Evolutionary conservation across 2,329 filamentous ascomycete species (phyloP).

Genomic region (Chaetomiaceae sp.): DNA sequence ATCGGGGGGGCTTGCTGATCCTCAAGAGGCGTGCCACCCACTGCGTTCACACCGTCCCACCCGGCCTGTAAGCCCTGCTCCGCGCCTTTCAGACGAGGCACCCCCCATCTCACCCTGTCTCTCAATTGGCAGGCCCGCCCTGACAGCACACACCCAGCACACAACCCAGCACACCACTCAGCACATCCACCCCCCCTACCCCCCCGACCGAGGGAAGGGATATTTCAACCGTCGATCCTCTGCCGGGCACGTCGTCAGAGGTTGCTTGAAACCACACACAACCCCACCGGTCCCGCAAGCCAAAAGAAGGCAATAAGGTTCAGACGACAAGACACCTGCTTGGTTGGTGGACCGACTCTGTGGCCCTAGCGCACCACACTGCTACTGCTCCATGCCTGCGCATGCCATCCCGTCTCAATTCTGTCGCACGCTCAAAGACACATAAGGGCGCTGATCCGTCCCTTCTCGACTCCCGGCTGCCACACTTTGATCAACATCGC

Average conservation of each 20-base stretch:
- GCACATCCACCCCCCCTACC: background rate
- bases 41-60: slow-evolving; percentile 18
- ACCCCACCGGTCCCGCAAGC: slow-evolving; percentile 36
- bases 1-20: slow-evolving; percentile 6
- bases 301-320: slow-evolving; percentile 39
- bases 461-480: slow-evolving; percentile 24
- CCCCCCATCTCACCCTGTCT: slow-evolving; percentile 1
- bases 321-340: slow-evolving; percentile 36
- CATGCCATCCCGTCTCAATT: slow-evolving; percentile 25
- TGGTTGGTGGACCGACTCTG: slow-evolving; percentile 36
- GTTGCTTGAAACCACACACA: slow-evolving; percentile 29
- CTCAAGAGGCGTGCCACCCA: slow-evolving; percentile 7
- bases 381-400: slow-evolving; percentile 23
- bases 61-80: slow-evolving; percentile 18
- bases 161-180: too few species aligned
- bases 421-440: slow-evolving; percentile 41
- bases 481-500: slow-evolving; percentile 44
- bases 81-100: slow-evolving; percentile 16
- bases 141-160: slow-evolving; percentile 18
- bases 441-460: slow-evolving; percentile 60
- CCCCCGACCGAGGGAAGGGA: slow-evolving; percentile 38
- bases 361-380: slow-evolving; percentile 36
- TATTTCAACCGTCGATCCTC: slow-evolving; percentile 50
- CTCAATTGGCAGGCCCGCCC: slow-evolving; percentile 24
- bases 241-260: slow-evolving; percentile 49